These are phyloP conservation scores for Umbilicaria muhlenbergii DNA, from an alignment of 495 filamentous ascomycete species.

Conservation along the genomic window DNA sequence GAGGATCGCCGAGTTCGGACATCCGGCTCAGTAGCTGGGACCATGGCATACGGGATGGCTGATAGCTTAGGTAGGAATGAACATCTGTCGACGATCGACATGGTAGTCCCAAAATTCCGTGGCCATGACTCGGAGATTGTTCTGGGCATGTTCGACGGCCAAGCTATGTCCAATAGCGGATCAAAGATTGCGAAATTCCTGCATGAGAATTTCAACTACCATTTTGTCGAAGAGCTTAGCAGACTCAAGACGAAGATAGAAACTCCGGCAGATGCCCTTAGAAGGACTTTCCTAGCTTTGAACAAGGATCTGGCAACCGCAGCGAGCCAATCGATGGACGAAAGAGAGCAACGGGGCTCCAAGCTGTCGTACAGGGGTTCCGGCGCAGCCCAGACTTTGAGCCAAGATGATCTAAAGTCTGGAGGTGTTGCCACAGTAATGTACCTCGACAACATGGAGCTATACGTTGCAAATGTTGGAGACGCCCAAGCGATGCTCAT, in stretches of 20 bases:
- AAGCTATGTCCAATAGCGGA: conserved; percentile 65
- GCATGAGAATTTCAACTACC: conserved; percentile 80
- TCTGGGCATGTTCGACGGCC: conserved; percentile 89
- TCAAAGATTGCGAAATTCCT: conserved; percentile 93
- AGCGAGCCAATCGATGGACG: conserved; percentile 70
- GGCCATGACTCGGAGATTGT: conserved; percentile 84
- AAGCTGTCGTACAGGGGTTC: conserved; percentile 51
- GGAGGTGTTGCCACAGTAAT: conserved; percentile 86
- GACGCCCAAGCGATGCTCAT: conserved; percentile 92
- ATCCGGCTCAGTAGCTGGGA: conserved; percentile 79
- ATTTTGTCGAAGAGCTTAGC: conserved; percentile 70
- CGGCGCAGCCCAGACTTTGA: conserved; percentile 52
- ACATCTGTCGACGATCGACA: conserved; percentile 92
- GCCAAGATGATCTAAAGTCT: conserved; percentile 71
- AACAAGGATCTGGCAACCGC: conserved; percentile 89
- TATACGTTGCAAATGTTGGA: conserved; percentile 90
- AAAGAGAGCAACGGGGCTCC: conserved; percentile 36
- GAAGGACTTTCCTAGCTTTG: conserved; percentile 70
- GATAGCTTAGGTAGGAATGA: conserved; percentile 88
- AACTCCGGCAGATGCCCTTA: conserved; percentile 64
- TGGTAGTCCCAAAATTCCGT: conserved; percentile 85
- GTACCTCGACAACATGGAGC: conserved; percentile 73
- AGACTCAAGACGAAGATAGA: conserved; percentile 45
- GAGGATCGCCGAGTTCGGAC: conserved; percentile 92
- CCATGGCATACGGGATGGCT: conserved; percentile 90